Evolutionary conservation across 345 rosid genomes (phyloP).

Genomic region (Aegle marmelos): DNA sequence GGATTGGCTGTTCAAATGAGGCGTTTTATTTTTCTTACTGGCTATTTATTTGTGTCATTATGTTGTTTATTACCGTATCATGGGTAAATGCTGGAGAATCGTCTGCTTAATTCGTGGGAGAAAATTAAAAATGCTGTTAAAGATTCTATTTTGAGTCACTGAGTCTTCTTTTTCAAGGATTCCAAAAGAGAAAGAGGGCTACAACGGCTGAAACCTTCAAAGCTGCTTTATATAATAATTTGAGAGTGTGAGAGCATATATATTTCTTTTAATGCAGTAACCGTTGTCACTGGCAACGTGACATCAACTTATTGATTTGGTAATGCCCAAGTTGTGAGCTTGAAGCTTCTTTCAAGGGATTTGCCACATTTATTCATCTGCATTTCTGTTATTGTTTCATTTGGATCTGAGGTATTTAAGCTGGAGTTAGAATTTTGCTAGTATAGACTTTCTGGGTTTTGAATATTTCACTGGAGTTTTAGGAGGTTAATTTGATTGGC

Average conservation of each 20-base stretch:
- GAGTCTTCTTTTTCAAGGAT: conserved; percentile 31
- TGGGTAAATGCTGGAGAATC: conserved; percentile 20
- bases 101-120: background rate
- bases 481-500: conserved; percentile 20
- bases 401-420: conserved; percentile 17
- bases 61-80: conserved; percentile 6
- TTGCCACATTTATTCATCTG: background rate
- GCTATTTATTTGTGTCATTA: conserved; percentile 1
- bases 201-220: conserved; percentile 36
- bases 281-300: conserved; percentile 14
- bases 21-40: background rate
- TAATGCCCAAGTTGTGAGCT: background rate
- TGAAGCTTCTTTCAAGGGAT: conserved; percentile 5
- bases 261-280: conserved; percentile 5
- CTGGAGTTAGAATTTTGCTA: background rate
- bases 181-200: conserved; percentile 19
- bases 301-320: conserved; percentile 7
- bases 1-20: conserved; percentile 8
- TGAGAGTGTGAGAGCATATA: conserved; percentile 4
- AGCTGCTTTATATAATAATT: conserved; percentile 19
- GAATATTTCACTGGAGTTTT: conserved; percentile 5
- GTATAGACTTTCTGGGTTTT: conserved; percentile 15
- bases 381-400: background rate
- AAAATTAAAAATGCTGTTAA: conserved; percentile 20
- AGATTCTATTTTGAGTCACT: conserved; percentile 14